phyloP scores from a whole-genome alignment of 176 grass and related monocot genomes.

The Cenchrus purpureus region DNA sequence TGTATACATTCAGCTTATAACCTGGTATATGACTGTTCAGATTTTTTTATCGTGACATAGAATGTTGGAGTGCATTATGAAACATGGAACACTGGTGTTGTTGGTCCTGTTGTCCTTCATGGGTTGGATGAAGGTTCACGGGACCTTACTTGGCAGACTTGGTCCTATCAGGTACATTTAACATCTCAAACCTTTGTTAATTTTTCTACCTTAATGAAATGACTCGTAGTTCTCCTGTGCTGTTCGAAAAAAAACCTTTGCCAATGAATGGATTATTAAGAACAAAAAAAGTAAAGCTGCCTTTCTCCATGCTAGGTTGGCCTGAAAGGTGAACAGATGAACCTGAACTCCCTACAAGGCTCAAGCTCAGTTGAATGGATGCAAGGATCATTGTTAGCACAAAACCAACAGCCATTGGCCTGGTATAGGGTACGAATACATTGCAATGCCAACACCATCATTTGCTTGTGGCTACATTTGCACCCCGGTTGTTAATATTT shows the following conservation, averaged over 20 bases:
- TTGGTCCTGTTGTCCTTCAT: slow-evolving; percentile 85
- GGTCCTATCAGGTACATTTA: slow-evolving; percentile 85
- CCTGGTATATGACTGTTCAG: slow-evolving; percentile 15
- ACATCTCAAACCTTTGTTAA: neutral
- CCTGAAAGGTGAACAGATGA: slow-evolving; percentile 98
- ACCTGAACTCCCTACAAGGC: slow-evolving; percentile 90
- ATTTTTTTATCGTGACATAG: slow-evolving; percentile 50
- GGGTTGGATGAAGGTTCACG: slow-evolving; percentile 78
- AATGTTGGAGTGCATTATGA: slow-evolving; percentile 98
- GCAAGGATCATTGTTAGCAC: slow-evolving; percentile 72
- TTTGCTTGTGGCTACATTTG: slow-evolving; percentile 10
- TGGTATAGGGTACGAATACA: slow-evolving; percentile 89
- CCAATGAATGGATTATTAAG: neutral
- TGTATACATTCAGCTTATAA: slow-evolving; percentile 16
- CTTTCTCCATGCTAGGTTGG: slow-evolving; percentile 63
- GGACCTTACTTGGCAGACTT: slow-evolving; percentile 94
- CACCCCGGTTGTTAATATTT: neutral
- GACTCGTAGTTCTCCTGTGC: too few species aligned
- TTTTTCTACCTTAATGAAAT: too few species aligned
- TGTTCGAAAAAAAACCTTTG: neutral
- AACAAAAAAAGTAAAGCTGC: slow-evolving; percentile 10
- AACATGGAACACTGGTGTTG: slow-evolving; percentile 90
- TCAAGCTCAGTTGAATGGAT: slow-evolving; percentile 95
- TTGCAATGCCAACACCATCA: neutral
- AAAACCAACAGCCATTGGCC: slow-evolving; percentile 76